Conservation (phyloP, 345 rosid species). For the Hypericum androsaemum region DNA sequence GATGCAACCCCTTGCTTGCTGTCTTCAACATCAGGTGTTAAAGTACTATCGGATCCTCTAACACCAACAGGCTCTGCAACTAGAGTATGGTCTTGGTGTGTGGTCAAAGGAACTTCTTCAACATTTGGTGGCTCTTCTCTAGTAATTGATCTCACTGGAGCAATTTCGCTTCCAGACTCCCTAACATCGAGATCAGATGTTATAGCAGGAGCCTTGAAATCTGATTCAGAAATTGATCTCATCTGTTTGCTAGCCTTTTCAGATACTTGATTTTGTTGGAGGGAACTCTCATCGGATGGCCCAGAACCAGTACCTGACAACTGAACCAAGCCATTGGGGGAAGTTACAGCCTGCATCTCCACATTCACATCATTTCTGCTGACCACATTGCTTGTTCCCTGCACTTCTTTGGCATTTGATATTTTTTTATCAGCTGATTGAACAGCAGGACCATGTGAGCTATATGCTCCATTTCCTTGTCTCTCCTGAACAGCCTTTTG, state of each 20-base stretch:
- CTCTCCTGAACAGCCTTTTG: too few relatives aligned
- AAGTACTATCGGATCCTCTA: conserved; percentile 7
- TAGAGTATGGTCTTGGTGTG: conserved; percentile 5
- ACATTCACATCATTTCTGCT: conserved; percentile 18
- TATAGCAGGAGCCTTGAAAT: conserved; percentile 16
- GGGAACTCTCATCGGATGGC: conserved; percentile 10
- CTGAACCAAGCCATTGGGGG: conserved; percentile 14
- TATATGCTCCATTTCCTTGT: too few relatives aligned
- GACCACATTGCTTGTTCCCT: conserved; percentile 13
- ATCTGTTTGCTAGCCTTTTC: conserved; percentile 18
- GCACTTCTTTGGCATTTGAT: conserved; percentile 18
- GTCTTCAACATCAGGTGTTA: conserved; percentile 7
- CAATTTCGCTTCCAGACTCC: conserved; percentile 14
- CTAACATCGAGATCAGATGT: conserved; percentile 10
- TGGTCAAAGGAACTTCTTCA: conserved; percentile 21
- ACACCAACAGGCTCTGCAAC: conserved; percentile 14
- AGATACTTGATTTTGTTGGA: not conserved
- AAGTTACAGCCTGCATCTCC: conserved; percentile 19
- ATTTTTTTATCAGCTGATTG: conserved; percentile 23
- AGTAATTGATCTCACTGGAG: conserved; percentile 8
- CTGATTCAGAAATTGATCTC: conserved; percentile 15
- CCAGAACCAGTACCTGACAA: conserved; percentile 14
- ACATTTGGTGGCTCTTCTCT: conserved; percentile 14
- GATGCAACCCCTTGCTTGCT: conserved; percentile 16
- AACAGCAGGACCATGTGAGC: conserved; percentile 19